A percentile compares a stretch with the other conserved stretches of the same genome.
phyloP scores from a whole-genome alignment of 192 early-diverging fungal species.

The Phlyctochytrium bullatum region DNA sequence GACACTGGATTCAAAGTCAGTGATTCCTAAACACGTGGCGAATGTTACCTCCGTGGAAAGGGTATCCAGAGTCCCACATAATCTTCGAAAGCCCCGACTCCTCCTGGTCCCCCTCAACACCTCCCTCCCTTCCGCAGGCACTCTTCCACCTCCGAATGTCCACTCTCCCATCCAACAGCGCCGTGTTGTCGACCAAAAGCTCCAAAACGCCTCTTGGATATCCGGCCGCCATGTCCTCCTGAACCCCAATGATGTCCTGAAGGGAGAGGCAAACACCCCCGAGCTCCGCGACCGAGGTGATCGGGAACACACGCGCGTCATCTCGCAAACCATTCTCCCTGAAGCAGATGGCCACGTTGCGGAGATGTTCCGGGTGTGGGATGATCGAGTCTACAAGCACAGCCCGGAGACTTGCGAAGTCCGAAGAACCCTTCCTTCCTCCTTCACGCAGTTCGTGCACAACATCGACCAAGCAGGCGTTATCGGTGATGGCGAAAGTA shows the following conservation, averaged over 20 bases:
- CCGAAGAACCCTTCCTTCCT: conserved; percentile 7
- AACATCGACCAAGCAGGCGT: conserved; percentile 61
- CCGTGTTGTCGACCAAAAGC: conserved; percentile 68
- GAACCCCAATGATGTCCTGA: conserved; percentile 1
- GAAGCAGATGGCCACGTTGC: conserved; percentile 9
- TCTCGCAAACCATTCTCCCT: not conserved
- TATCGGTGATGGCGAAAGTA: conserved; percentile 70
- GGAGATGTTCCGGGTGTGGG: conserved; percentile 3
- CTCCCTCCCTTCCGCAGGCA: too few relatives aligned
- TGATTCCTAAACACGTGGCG: not conserved
- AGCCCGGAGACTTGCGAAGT: conserved; percentile 6
- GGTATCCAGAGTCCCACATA: conserved; percentile 61
- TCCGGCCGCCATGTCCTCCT: conserved; percentile 1
- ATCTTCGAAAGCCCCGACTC: too few relatives aligned
- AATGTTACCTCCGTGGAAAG: conserved; percentile 54
- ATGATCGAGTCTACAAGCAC: conserved; percentile 8
- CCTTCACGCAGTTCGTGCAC: conserved; percentile 56
- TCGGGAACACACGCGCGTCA: not conserved
- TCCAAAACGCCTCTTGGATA: conserved; percentile 43
- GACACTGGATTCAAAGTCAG: not conserved
- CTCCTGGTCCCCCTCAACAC: too few relatives aligned
- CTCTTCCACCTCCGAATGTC: too few relatives aligned
- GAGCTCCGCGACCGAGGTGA: conserved; percentile 20
- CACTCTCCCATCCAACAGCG: too few relatives aligned
- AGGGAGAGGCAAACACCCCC: conserved; percentile 11